phyloP scores from a whole-genome alignment of 208 protist species.

The Paratrypanosoma confusum region DNA sequence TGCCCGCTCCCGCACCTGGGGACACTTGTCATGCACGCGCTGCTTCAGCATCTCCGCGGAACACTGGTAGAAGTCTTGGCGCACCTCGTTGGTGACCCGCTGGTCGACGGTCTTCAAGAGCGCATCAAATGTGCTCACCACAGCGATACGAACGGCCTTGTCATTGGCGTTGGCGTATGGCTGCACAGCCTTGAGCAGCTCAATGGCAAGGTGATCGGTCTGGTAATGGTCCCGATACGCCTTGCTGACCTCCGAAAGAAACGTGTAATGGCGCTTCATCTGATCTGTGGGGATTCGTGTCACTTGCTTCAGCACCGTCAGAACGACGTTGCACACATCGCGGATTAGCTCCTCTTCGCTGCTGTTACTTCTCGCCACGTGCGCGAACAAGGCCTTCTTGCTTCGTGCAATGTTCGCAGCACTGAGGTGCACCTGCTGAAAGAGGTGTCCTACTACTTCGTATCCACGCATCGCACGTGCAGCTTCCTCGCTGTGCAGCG shows the following conservation, averaged over 20 bases:
- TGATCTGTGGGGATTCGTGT: conserved; percentile 53
- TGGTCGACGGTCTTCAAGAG: conserved; percentile 73
- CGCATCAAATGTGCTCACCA: conserved; percentile 54
- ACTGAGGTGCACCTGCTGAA: conserved; percentile 73
- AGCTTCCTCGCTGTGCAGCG: no score
- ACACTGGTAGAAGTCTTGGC: conserved; percentile 78
- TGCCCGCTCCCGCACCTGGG: conserved; percentile 56
- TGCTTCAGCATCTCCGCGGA: conserved; percentile 67
- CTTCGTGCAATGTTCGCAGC: conserved; percentile 52
- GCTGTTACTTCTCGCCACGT: no score
- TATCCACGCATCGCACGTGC: no score
- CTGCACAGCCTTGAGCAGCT: conserved; percentile 33
- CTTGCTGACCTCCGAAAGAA: conserved; percentile 51
- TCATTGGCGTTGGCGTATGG: conserved; percentile 79
- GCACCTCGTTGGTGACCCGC: conserved; percentile 55
- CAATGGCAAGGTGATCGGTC: conserved; percentile 50
- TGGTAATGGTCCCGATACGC: conserved; percentile 42
- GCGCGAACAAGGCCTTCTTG: conserved; percentile 37
- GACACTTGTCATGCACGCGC: conserved; percentile 64
- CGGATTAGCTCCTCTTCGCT: conserved; percentile 8
- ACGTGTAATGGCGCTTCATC: conserved; percentile 67
- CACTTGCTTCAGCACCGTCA: conserved; percentile 68
- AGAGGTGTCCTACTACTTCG: conserved; percentile 42
- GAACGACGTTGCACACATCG: conserved; percentile 35
- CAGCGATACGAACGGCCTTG: conserved; percentile 64